These are phyloP conservation scores for Rhodotorula sp. DNA, from an alignment of 1,284 basidiomycete genomes.

Conservation along the genomic window DNA sequence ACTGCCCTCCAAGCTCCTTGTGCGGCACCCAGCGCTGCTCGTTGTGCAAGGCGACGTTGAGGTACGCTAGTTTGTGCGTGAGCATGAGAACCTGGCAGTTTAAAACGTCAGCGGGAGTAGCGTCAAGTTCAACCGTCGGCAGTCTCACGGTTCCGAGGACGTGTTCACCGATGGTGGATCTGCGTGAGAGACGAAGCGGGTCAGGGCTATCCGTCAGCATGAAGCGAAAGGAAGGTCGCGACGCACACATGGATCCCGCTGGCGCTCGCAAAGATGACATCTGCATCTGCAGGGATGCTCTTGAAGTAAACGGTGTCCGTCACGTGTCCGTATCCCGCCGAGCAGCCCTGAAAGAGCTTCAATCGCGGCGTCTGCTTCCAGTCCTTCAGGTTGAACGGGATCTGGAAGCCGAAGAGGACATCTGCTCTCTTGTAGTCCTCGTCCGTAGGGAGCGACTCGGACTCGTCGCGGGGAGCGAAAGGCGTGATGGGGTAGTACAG, in stretches of 20 bases:
- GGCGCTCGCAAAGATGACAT: slow-evolving; percentile 24
- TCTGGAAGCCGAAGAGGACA: slow-evolving; percentile 22
- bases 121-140: not conserved
- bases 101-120: not conserved
- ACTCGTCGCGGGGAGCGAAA: not conserved
- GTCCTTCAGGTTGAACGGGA: slow-evolving; percentile 13
- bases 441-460: slow-evolving; percentile 1
- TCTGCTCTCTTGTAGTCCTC: slow-evolving; percentile 16
- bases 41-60: slow-evolving; percentile 1
- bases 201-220: not conserved
- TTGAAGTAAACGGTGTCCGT: slow-evolving; percentile 19
- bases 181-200: not conserved
- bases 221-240: too few relatives aligned
- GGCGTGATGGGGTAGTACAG: not conserved
- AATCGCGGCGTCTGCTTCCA: slow-evolving; percentile 21
- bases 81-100: slow-evolving; percentile 18
- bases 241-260: slow-evolving; percentile 30
- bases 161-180: slow-evolving; percentile 33
- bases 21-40: slow-evolving; percentile 25
- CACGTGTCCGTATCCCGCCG: slow-evolving; percentile 25
- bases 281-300: slow-evolving; percentile 2
- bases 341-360: slow-evolving; percentile 27
- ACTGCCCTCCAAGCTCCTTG: slow-evolving; percentile 23
- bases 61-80: slow-evolving; percentile 19
- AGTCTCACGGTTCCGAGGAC: slow-evolving; percentile 15